A percentile compares a stretch with the other conserved stretches of the same genome.
Evolutionary conservation across 331 rosid genomes (phyloP).

Genomic region (Telfairia occidentalis): DNA sequence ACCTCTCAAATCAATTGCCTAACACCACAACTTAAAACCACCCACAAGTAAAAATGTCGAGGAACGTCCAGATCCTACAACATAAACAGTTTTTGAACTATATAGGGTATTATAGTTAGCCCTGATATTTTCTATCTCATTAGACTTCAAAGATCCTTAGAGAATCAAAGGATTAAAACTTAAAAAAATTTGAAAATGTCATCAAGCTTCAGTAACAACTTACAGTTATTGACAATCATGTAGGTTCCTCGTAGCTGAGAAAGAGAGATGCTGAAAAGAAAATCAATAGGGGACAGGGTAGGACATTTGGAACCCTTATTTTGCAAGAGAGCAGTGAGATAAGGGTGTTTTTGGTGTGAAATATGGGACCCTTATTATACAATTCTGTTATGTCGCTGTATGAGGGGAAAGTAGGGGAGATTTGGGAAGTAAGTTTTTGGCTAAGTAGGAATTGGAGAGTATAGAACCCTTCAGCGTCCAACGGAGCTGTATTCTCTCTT

Average conservation of each 20-base stretch:
- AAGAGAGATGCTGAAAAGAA: too few species aligned
- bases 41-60: not conserved
- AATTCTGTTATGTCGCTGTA: too few species aligned
- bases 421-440: too few species aligned
- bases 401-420: too few species aligned
- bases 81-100: not conserved
- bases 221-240: not conserved
- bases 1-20: not conserved
- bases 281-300: too few species aligned
- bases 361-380: too few species aligned
- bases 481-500: too few species aligned
- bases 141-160: not conserved
- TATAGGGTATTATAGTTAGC: not conserved
- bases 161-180: not conserved
- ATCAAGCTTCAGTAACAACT: not conserved
- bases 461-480: too few species aligned
- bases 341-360: too few species aligned
- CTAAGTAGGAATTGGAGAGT: too few species aligned
- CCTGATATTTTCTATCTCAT: not conserved
- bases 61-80: not conserved
- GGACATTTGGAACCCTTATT: too few species aligned
- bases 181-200: not conserved
- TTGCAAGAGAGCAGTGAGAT: too few species aligned
- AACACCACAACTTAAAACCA: not conserved
- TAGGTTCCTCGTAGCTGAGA: not conserved